A percentile compares a stretch with the other conserved stretches of the same genome.
phyloP scores from a whole-genome alignment of 202 grass and related monocot genomes.

The Saccharum hybrid region DNA sequence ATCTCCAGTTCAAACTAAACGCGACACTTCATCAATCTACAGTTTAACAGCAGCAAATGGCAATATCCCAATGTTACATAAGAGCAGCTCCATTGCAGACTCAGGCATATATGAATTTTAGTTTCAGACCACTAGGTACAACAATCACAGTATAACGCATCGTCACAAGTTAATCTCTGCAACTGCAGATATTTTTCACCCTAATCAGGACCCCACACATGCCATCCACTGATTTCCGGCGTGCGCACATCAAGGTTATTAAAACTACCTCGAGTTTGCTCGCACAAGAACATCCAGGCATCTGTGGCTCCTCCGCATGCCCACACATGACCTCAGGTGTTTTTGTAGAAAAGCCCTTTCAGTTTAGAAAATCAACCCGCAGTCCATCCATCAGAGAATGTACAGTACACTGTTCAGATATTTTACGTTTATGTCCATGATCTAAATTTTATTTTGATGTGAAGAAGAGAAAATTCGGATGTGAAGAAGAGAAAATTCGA shows the following conservation, averaged over 20 bases:
- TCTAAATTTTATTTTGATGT: too few relatives aligned
- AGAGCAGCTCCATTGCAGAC: not conserved
- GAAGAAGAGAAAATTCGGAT: too few relatives aligned
- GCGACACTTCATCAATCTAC: not conserved
- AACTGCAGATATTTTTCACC: not conserved
- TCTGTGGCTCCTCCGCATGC: not conserved
- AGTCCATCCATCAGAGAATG: not conserved
- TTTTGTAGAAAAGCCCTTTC: not conserved
- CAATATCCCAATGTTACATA: not conserved
- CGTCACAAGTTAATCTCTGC: not conserved
- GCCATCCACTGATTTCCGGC: not conserved
- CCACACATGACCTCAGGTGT: not conserved
- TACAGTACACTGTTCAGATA: not conserved
- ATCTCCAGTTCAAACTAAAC: not conserved
- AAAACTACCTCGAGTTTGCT: not conserved
- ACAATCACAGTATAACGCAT: not conserved
- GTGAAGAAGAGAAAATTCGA: too few relatives aligned
- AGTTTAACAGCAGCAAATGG: not conserved
- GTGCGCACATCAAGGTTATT: not conserved
- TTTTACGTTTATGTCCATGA: not conserved
- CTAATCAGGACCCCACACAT: not conserved
- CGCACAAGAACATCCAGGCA: not conserved
- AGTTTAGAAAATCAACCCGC: too few relatives aligned
- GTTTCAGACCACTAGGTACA: not conserved
- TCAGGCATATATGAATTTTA: not conserved